Percentiles rank a stretch among this genome's conserved stretches.
Evolutionary conservation across 768 basidiomycete species (phyloP).

Genomic region (Floccularia luteovirens): DNA sequence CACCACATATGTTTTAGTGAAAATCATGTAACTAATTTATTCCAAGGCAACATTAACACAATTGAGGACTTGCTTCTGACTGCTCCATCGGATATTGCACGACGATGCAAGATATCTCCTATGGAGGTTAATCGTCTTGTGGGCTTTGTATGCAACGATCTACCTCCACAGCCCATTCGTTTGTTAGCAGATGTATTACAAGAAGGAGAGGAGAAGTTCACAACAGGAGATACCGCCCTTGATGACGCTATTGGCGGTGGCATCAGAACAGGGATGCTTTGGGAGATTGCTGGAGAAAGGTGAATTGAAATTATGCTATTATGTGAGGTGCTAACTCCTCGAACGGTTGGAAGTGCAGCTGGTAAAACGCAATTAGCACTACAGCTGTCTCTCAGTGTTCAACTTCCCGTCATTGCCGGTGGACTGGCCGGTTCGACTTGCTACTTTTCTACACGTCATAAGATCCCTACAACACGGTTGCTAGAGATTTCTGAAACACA

Average conservation of each 20-base stretch:
- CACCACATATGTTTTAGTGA: too few species aligned
- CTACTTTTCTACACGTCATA: slow-evolving; percentile 70
- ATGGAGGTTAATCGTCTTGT: slow-evolving; percentile 44
- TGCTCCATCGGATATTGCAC: slow-evolving; percentile 43
- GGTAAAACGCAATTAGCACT: slow-evolving; percentile 93
- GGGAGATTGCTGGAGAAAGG: slow-evolving; percentile 91
- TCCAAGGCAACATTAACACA: slow-evolving; percentile 39
- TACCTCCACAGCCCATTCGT: slow-evolving; percentile 25
- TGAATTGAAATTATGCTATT: slow-evolving; percentile 20
- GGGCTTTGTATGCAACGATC: slow-evolving; percentile 35
- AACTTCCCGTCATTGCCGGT: slow-evolving; percentile 50
- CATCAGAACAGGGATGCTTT: slow-evolving; percentile 69
- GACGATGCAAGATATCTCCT: slow-evolving; percentile 43
- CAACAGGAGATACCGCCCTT: slow-evolving; percentile 67
- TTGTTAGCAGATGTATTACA: slow-evolving; percentile 30
- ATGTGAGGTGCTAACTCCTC: slow-evolving; percentile 1
- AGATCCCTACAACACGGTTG: slow-evolving; percentile 60
- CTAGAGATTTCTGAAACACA: slow-evolving; percentile 54
- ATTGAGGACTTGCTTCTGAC: slow-evolving; percentile 43
- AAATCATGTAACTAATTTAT: too few species aligned
- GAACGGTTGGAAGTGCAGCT: slow-evolving; percentile 62
- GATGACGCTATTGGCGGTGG: slow-evolving; percentile 76
- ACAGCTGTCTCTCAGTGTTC: slow-evolving; percentile 74
- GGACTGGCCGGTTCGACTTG: slow-evolving; percentile 64
- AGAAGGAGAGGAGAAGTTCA: slow-evolving; percentile 40